Conservation (phyloP, 2,329 filamentous ascomycete genomes). For the Rhinocladiella similis region DNA sequence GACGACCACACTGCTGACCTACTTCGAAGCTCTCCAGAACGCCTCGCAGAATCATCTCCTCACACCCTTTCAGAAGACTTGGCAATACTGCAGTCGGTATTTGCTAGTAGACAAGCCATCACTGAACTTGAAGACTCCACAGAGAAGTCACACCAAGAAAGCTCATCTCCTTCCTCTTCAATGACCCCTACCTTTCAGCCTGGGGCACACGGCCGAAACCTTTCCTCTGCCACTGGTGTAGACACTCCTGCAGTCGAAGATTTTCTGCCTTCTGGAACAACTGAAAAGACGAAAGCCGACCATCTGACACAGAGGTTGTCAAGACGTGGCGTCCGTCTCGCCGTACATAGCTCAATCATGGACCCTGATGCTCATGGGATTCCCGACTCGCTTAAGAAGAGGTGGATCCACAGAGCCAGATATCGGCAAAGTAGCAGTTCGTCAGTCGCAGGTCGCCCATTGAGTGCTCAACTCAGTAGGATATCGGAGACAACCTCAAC, state of each 20-base stretch:
- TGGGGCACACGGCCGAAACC: conserved; percentile 25
- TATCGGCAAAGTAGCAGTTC: conserved; percentile 3
- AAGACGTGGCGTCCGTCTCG: conserved; percentile 26
- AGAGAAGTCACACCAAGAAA: conserved; percentile 15
- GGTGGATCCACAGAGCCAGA: conserved; percentile 27
- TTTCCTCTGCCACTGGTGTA: conserved; percentile 26
- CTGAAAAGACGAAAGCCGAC: conserved; percentile 11
- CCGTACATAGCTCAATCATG: conserved; percentile 29
- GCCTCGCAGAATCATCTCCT: conserved; percentile 24
- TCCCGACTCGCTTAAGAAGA: conserved; percentile 25
- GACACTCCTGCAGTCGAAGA: conserved; percentile 23
- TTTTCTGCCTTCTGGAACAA: conserved; percentile 15
- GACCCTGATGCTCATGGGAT: conserved; percentile 26
- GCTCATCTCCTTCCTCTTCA: conserved; percentile 9
- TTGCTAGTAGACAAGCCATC: conserved; percentile 28
- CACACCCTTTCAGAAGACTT: conserved; percentile 28
- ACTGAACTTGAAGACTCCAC: conserved; percentile 19
- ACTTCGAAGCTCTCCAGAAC: conserved; percentile 17
- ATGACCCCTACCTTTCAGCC: conserved; percentile 14
- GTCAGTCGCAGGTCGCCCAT: conserved; percentile 3
- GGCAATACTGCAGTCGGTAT: conserved; percentile 27
- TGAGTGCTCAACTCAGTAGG: conserved; percentile 22
- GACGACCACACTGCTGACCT: conserved; percentile 1
- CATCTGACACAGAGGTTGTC: conserved; percentile 22
- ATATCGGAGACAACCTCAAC: conserved; percentile 26